phyloP scores from a whole-genome alignment of 1,284 basidiomycete genomes.

The Fomes fomentarius region DNA sequence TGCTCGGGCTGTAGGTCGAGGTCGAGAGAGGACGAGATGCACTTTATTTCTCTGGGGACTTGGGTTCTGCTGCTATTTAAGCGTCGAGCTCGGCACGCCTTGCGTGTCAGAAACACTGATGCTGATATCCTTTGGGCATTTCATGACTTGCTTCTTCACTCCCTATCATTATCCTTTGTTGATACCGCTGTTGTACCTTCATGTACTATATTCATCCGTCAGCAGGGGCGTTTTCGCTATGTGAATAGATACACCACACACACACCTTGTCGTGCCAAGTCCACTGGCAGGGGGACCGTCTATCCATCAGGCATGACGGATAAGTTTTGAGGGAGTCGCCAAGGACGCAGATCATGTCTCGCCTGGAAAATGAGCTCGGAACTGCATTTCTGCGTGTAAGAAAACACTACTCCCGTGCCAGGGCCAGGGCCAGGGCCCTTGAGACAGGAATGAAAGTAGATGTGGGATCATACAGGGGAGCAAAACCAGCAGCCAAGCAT shows the following conservation, averaged over 20 bases:
- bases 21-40: not conserved
- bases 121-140: slow-evolving; percentile 3
- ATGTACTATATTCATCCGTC: slow-evolving; percentile 2
- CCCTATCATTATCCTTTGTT: slow-evolving; percentile 8
- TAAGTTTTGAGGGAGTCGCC: not conserved
- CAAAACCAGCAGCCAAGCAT: not conserved
- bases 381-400: too few species aligned
- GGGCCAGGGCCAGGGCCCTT: not conserved
- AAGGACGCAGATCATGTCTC: not conserved
- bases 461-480: not conserved
- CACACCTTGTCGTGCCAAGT: not conserved
- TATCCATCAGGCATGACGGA: not conserved
- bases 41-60: not conserved
- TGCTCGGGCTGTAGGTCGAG: not conserved
- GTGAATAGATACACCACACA: not conserved
- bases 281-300: too few species aligned
- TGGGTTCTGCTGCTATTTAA: not conserved
- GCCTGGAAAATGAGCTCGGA: not conserved
- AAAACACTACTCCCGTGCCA: too few species aligned
- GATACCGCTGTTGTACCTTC: not conserved
- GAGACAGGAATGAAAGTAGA: not conserved
- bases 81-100: not conserved
- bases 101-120: slow-evolving; percentile 2
- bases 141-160: not conserved
- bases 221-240: too few species aligned